phyloP scores from a whole-genome alignment of 345 rosid genomes.

The Bretschneidera sinensis region DNA sequence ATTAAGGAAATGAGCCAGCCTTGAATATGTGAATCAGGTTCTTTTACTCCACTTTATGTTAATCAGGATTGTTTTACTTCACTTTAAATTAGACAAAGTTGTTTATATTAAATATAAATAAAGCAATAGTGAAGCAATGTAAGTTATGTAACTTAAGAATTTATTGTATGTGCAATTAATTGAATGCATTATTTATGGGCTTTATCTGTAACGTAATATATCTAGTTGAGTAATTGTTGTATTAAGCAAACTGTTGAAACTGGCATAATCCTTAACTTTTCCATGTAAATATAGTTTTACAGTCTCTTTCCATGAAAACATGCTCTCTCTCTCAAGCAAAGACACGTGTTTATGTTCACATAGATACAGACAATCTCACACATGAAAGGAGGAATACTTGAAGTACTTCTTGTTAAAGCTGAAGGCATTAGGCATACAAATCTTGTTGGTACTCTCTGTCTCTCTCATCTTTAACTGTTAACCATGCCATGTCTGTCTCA shows the following conservation, averaged over 20 bases:
- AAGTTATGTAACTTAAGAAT: background rate
- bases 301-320: background rate
- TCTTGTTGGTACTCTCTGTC: constrained; percentile 43
- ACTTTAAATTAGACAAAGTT: too few relatives aligned
- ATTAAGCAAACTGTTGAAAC: background rate
- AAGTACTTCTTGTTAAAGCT: constrained; percentile 78
- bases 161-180: background rate
- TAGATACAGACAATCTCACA: background rate
- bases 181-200: background rate
- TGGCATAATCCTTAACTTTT: background rate
- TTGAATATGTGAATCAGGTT: too few relatives aligned
- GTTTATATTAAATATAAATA: too few relatives aligned
- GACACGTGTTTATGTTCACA: background rate
- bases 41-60: too few relatives aligned
- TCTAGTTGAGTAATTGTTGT: background rate
- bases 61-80: too few relatives aligned
- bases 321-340: background rate
- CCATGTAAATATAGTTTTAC: background rate
- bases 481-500: too few relatives aligned
- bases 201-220: background rate
- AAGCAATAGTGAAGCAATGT: background rate
- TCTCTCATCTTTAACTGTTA: background rate
- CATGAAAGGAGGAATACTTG: constrained; percentile 62
- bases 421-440: constrained; percentile 68
- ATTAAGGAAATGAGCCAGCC: too few relatives aligned